A percentile compares a stretch with the other conserved stretches of the same genome.
Evolutionary conservation across 2,329 filamentous ascomycete genomes (phyloP).

Genomic region (Remersonia thermophila): DNA sequence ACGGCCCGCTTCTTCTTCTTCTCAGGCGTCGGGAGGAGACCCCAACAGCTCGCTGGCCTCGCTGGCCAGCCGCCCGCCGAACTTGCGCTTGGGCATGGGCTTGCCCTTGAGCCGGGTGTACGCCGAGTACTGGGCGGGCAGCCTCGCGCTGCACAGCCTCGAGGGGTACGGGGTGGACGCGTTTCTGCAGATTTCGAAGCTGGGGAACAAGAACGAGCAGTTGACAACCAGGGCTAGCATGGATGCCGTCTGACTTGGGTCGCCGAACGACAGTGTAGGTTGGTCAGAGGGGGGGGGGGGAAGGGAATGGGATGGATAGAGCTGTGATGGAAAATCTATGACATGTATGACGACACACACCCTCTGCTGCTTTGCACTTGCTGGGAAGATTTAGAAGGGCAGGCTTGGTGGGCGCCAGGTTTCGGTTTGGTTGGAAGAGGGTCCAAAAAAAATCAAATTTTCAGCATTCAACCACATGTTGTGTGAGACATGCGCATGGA

Average conservation of each 20-base stretch:
- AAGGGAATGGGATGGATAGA: background rate
- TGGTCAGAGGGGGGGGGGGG: background rate
- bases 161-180: constrained; percentile 95
- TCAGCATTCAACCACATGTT: background rate
- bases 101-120: constrained; percentile 89
- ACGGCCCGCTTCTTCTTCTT: too few relatives aligned
- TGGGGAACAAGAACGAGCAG: constrained; percentile 97
- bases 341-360: too few relatives aligned
- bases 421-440: too few relatives aligned
- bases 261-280: too few relatives aligned
- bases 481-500: too few relatives aligned
- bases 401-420: too few relatives aligned
- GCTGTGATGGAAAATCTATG: too few relatives aligned
- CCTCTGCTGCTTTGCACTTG: too few relatives aligned
- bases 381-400: too few relatives aligned
- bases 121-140: constrained; percentile 96
- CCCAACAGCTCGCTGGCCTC: constrained; percentile 57
- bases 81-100: constrained; percentile 82
- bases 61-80: constrained; percentile 70
- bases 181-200: constrained; percentile 88
- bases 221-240: constrained; percentile 66
- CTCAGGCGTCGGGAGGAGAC: too few relatives aligned
- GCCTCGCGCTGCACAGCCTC: constrained; percentile 76
- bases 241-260: too few relatives aligned
- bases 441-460: background rate